Evolutionary conservation across 108 stramenopile genomes (phyloP).

Genomic region (Fragilaria radians): DNA sequence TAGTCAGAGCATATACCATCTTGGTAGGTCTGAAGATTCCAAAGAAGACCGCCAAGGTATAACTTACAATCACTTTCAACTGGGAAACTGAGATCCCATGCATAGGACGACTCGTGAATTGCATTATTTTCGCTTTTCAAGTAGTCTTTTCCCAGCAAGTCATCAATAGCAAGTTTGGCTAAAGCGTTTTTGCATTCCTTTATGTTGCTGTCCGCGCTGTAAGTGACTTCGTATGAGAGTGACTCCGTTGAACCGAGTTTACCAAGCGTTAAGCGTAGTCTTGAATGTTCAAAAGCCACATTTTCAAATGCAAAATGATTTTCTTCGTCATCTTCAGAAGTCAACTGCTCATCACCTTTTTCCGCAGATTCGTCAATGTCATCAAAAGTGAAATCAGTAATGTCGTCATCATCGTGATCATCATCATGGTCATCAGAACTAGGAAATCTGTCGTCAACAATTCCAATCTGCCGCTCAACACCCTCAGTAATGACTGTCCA

Average conservation of each 20-base stretch:
- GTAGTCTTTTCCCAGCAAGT: slow-evolving; percentile 35
- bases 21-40: slow-evolving; percentile 81
- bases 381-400: not conserved
- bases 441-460: slow-evolving; percentile 2
- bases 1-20: slow-evolving; percentile 69
- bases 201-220: slow-evolving; percentile 3
- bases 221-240: slow-evolving; percentile 8
- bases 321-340: not conserved
- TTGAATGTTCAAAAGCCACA: not conserved
- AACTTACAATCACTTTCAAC: slow-evolving; percentile 7
- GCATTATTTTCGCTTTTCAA: slow-evolving; percentile 12
- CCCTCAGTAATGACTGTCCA: slow-evolving; percentile 14
- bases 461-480: not conserved
- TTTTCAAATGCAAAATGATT: not conserved
- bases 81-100: slow-evolving; percentile 1
- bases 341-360: not conserved
- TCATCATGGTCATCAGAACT: slow-evolving; percentile 3
- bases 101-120: not conserved
- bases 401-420: slow-evolving; percentile 9
- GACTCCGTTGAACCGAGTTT: slow-evolving; percentile 16
- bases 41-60: slow-evolving; percentile 76
- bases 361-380: not conserved
- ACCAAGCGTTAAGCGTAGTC: slow-evolving; percentile 28
- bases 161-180: slow-evolving; percentile 54
- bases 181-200: slow-evolving; percentile 38